Evolutionary conservation across 371 early-diverging fungal genomes (phyloP).

Genomic region (Polyrhizophydium stewartii): DNA sequence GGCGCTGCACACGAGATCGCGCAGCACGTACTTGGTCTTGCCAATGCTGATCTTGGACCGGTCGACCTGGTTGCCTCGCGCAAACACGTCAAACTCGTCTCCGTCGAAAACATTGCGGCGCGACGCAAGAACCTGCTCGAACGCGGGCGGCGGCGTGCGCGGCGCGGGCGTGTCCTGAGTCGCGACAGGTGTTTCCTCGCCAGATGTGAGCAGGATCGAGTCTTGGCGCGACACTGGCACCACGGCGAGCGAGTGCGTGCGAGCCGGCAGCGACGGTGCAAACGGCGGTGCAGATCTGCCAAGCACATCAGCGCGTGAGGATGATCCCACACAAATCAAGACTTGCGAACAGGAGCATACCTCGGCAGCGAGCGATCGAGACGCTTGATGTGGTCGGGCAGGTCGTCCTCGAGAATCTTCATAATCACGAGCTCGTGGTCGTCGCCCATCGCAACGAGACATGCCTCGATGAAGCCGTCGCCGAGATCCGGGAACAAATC

Average conservation of each 20-base stretch:
- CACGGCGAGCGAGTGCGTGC: no score
- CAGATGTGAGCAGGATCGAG: no score
- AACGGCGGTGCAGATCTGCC: no score
- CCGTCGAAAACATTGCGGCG: constrained; percentile 86
- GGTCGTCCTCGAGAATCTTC: constrained; percentile 66
- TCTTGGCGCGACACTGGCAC: no score
- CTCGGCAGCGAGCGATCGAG: constrained; percentile 64
- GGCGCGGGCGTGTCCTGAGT: no score
- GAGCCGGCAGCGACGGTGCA: no score
- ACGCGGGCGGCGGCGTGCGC: no score
- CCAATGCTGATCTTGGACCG: constrained; percentile 61
- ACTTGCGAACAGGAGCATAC: no score
- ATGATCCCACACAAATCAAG: no score
- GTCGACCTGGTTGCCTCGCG: constrained; percentile 51
- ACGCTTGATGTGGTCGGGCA: constrained; percentile 59
- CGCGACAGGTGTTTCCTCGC: no score
- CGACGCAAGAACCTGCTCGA: constrained; percentile 38
- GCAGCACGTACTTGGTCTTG: constrained; percentile 50
- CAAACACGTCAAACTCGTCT: constrained; percentile 88
- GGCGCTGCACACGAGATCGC: no score
- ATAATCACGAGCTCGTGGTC: constrained; percentile 69
- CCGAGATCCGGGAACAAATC: constrained; percentile 85
- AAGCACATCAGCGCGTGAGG: no score
- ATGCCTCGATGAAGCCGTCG: constrained; percentile 81
- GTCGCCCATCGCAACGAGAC: constrained; percentile 58